phyloP scores from a whole-genome alignment of 2,329 filamentous ascomycete species.

The Monilinia fructicola region DNA sequence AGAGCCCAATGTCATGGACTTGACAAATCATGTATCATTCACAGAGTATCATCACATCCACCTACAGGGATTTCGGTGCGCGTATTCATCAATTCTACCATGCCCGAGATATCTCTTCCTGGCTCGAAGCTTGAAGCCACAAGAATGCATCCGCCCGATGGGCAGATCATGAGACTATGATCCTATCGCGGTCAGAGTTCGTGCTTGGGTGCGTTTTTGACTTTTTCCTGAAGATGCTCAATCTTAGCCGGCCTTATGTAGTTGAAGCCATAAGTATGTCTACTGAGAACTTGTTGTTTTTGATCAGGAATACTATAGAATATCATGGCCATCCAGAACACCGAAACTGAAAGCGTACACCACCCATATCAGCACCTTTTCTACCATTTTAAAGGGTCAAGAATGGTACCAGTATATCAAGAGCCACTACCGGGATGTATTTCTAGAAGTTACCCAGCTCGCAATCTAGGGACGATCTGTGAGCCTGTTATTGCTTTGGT shows the following conservation, averaged over 20 bases:
- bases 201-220: neutral
- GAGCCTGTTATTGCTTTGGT: conserved; percentile 31
- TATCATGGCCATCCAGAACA: neutral
- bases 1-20: conserved; percentile 10
- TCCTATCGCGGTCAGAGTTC: neutral
- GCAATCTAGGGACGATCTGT: conserved; percentile 30
- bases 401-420: neutral
- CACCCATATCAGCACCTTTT: neutral
- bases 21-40: neutral
- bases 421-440: neutral
- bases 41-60: neutral
- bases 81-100: neutral
- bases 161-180: neutral
- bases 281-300: conserved; percentile 1
- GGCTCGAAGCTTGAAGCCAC: neutral
- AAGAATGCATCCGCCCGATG: conserved; percentile 4
- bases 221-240: neutral
- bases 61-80: conserved; percentile 14
- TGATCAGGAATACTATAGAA: neutral
- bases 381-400: neutral
- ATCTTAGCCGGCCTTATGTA: neutral
- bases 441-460: conserved; percentile 22
- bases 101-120: neutral
- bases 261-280: neutral
- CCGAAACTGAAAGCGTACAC: neutral